Base-by-base conservation (phyloP, 106 monocot species). In the Dioscorea zingiberensis region DNA sequence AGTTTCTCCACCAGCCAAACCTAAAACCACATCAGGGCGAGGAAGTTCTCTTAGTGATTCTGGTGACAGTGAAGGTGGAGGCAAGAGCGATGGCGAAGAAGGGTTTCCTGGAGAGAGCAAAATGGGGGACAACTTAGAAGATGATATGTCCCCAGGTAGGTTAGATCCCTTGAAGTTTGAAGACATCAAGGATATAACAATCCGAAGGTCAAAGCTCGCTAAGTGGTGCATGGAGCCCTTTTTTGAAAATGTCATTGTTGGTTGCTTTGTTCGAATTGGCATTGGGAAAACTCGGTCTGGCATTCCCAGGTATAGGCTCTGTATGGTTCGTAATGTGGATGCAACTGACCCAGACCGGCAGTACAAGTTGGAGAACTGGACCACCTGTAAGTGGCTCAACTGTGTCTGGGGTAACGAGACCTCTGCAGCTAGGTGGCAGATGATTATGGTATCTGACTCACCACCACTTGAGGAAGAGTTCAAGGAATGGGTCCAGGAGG, bases 181-280 rank as follows among this genome's bases (percentile, higher is more conserved):
- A 7, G 91, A 95, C 32, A 69, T 86, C 24, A 90, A 78, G 60
- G 80, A 71, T 21, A 94, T 94, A 28, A 91, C 90, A 26, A 83
- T 94, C 17, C 74, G 87, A 13, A 70, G 94, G 63, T 83, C 90
- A 23, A 87, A 85, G 67, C 87, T 94, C 24, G 87, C 83, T 11
- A 94, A 94, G 74, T 91, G 90, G 94, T 81, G 87, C 68, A 85
- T 85, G 87, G 90, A 94, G 48, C 94, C 94, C 10, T 94, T 94
- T 58, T 94, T 94, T 65, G 90, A 94, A 63, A 87, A 94, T 8
- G 68, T 94, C 7, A 71, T 91, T 27, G 71, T 70, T 3, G 94
- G 94, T 3, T 91, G 94, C 59, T 94, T 87, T 73, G 87, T 94
- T 27, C 74, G 94, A 25, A 76, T 93, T 23, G 90, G 90, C 1